A percentile compares a stretch with the other conserved stretches of the same genome.
Evolutionary conservation across 2,329 filamentous ascomycete genomes (phyloP).

Genomic region (Alternaria sp.): DNA sequence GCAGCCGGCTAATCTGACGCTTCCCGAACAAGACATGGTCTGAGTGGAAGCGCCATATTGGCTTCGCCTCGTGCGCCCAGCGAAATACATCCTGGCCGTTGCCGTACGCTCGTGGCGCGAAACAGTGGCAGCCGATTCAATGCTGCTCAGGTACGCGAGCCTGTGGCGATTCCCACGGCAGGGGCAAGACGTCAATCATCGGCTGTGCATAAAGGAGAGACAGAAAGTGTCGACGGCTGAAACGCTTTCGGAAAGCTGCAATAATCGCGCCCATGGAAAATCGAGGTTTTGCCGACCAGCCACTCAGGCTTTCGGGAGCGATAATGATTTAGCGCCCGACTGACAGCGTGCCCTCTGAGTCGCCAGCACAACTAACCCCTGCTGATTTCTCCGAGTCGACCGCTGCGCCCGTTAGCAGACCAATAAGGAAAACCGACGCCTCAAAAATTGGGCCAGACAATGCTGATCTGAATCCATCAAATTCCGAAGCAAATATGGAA

Average conservation of each 20-base stretch:
- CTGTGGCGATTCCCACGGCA: conserved; percentile 32
- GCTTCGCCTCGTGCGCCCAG: conserved; percentile 34
- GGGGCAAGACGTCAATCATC: conserved; percentile 34
- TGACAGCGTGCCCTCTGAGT: conserved; percentile 39
- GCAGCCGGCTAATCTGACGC: conserved; percentile 42
- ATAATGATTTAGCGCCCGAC: conserved; percentile 47
- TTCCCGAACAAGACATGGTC: conserved; percentile 32
- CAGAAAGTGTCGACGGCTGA: conserved; percentile 36
- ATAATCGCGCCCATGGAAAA: conserved; percentile 36
- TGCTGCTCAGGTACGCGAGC: conserved; percentile 42
- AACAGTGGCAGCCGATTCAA: conserved; percentile 14
- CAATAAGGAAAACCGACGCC: conserved; percentile 37
- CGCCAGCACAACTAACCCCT: conserved; percentile 39
- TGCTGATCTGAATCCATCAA: conserved; percentile 48
- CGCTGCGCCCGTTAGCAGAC: conserved; percentile 34
- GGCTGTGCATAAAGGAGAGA: conserved; percentile 44
- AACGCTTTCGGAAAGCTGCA: conserved; percentile 44
- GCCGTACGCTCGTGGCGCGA: conserved; percentile 39
- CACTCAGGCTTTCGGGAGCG: conserved; percentile 38
- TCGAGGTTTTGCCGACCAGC: conserved; percentile 43
- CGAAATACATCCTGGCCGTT: conserved; percentile 31
- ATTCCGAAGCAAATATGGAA: conserved; percentile 47
- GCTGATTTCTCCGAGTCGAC: conserved; percentile 44
- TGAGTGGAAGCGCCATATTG: conserved; percentile 38
- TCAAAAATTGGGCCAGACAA: conserved; percentile 38